phyloP scores from a whole-genome alignment of 208 protist species.

The Leishmania tropica region DNA sequence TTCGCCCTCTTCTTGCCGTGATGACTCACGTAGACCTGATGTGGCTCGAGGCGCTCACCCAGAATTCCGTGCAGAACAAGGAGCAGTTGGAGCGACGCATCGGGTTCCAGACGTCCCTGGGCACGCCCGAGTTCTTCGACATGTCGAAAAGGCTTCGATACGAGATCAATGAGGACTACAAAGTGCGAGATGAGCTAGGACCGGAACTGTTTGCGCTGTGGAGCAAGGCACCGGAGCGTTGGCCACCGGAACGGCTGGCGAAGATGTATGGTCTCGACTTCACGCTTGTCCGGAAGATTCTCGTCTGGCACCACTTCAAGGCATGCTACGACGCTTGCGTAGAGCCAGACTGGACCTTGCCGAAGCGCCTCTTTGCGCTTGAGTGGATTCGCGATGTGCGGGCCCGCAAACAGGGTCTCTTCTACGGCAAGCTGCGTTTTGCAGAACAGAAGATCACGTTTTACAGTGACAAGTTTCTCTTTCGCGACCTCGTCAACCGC shows the following conservation, averaged over 20 bases:
- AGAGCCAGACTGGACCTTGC: constrained; percentile 93
- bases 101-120: constrained; percentile 91
- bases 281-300: constrained; percentile 90
- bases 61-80: constrained; percentile 89
- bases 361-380: constrained; percentile 93
- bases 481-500: constrained; percentile 92
- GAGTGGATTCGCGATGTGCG: constrained; percentile 93
- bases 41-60: constrained; percentile 91
- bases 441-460: constrained; percentile 95
- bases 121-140: constrained; percentile 94
- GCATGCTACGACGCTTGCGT: constrained; percentile 95
- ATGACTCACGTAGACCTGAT: constrained; percentile 93
- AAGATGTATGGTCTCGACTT: constrained; percentile 96
- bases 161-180: constrained; percentile 95
- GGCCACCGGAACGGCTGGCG: constrained; percentile 92
- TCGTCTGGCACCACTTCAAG: constrained; percentile 95
- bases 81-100: constrained; percentile 88
- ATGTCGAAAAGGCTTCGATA: constrained; percentile 92
- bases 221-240: constrained; percentile 93
- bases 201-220: constrained; percentile 94
- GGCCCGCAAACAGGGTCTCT: constrained; percentile 87
- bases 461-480: constrained; percentile 94
- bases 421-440: constrained; percentile 94
- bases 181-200: constrained; percentile 93
- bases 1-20: constrained; percentile 90